A percentile compares a stretch with the other conserved stretches of the same genome.
Conservation (phyloP, 192 early-diverging fungal genomes). For the Glomus cerebriforme region DNA sequence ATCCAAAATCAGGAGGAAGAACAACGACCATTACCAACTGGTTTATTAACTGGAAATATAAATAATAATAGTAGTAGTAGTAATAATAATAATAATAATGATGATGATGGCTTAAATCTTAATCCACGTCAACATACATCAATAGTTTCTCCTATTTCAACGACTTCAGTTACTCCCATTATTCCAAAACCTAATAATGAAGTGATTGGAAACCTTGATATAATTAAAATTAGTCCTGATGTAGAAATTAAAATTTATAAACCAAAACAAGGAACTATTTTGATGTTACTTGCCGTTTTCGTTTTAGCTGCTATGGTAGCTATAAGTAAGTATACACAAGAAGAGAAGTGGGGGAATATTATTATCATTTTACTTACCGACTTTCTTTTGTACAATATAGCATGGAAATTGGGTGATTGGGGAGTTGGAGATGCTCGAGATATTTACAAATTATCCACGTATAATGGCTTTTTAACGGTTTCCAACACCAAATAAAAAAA, state of each 20-base stretch:
- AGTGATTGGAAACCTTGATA: neutral
- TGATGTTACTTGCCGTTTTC: neutral
- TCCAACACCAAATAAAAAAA: too few relatives aligned
- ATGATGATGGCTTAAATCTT: neutral
- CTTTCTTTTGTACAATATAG: neutral
- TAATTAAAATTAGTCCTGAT: neutral
- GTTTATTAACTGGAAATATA: neutral
- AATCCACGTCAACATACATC: neutral
- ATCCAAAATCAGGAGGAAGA: neutral
- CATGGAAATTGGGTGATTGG: neutral
- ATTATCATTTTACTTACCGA: neutral
- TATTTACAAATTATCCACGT: neutral
- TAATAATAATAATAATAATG: neutral
- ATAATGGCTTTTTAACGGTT: too few relatives aligned
- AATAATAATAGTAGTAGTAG: neutral
- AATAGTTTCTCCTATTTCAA: neutral
- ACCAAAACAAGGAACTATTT: neutral
- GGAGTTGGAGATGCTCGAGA: neutral
- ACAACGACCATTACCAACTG: neutral
- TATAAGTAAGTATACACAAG: neutral
- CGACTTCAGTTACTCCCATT: neutral
- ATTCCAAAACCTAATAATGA: neutral
- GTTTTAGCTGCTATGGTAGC: neutral
- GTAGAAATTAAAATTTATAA: neutral
- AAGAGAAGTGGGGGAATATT: neutral